Conservation (phyloP, 805 yeast species). For the Saturnispora diversa region DNA sequence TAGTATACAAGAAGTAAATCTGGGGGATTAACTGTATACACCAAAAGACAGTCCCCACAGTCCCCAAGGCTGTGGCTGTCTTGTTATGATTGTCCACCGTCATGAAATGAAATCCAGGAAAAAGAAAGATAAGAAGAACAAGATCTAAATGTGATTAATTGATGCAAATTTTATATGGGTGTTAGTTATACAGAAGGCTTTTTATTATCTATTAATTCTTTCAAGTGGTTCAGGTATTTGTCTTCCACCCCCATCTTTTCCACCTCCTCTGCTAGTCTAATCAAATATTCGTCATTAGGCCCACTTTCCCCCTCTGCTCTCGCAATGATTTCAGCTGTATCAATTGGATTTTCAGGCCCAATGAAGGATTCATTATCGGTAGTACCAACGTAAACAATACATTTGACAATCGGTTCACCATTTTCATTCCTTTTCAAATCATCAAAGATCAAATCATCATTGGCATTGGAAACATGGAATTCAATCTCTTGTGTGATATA, state of each 20-base stretch:
- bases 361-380: slow-evolving; percentile 72
- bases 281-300: slow-evolving; percentile 62
- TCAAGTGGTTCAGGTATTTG: slow-evolving; percentile 32
- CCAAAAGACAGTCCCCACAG: slow-evolving; percentile 89
- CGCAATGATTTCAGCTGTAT: slow-evolving; percentile 55
- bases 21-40: slow-evolving; percentile 86
- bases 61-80: slow-evolving; percentile 72
- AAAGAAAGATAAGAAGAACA: too few relatives aligned
- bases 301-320: slow-evolving; percentile 74
- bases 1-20: slow-evolving; percentile 53
- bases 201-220: slow-evolving; percentile 13
- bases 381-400: slow-evolving; percentile 77
- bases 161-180: too few relatives aligned
- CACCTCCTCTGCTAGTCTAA: slow-evolving; percentile 44
- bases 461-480: slow-evolving; percentile 39
- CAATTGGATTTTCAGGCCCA: slow-evolving; percentile 62
- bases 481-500: slow-evolving; percentile 62
- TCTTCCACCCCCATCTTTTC: slow-evolving; percentile 35
- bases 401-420: slow-evolving; percentile 39
- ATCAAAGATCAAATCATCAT: slow-evolving; percentile 21
- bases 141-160: too few relatives aligned
- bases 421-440: slow-evolving; percentile 25
- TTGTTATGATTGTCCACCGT: slow-evolving; percentile 17
- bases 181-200: too few relatives aligned
- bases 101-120: not conserved